These are phyloP conservation scores for Candida tetrigidarum DNA, from an alignment of 1,139 yeast species.

Conservation along the genomic window DNA sequence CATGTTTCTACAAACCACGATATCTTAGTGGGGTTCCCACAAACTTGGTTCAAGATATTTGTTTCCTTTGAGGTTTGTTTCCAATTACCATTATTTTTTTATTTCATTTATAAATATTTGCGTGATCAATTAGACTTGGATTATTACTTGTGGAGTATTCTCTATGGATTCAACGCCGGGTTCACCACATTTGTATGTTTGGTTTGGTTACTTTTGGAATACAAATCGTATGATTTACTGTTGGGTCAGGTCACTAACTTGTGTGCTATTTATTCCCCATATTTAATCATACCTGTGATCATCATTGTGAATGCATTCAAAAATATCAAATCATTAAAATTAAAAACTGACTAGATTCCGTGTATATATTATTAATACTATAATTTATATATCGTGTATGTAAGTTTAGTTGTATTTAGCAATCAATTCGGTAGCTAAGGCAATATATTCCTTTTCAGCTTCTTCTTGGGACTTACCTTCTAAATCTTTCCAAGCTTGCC, in stretches of 20 bases:
- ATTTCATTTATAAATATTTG: slow-evolving; percentile 32
- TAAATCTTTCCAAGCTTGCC: slow-evolving; percentile 94
- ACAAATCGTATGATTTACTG: slow-evolving; percentile 32
- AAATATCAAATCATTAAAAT: slow-evolving; percentile 1
- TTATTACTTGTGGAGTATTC: slow-evolving; percentile 51
- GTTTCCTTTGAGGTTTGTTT: slow-evolving; percentile 71
- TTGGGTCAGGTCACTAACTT: slow-evolving; percentile 43
- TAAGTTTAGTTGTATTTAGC: slow-evolving; percentile 41
- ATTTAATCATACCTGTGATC: slow-evolving; percentile 62
- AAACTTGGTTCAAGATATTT: slow-evolving; percentile 74
- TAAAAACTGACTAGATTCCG: neutral
- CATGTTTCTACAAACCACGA: slow-evolving; percentile 73
- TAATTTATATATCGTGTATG: slow-evolving; percentile 5
- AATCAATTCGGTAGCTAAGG: slow-evolving; percentile 68
- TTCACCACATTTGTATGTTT: slow-evolving; percentile 74
- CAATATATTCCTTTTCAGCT: slow-evolving; percentile 88
- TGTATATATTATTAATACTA: too few relatives aligned
- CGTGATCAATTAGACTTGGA: slow-evolving; percentile 27
- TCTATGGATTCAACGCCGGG: slow-evolving; percentile 79
- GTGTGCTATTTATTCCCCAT: slow-evolving; percentile 63
- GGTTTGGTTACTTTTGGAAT: slow-evolving; percentile 38
- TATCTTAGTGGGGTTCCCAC: slow-evolving; percentile 55
- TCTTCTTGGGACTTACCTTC: slow-evolving; percentile 88
- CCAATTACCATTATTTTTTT: slow-evolving; percentile 78
- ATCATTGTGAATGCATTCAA: slow-evolving; percentile 51